phyloP scores from a whole-genome alignment of 495 filamentous ascomycete species.

The Lentithecium fluviatile region DNA sequence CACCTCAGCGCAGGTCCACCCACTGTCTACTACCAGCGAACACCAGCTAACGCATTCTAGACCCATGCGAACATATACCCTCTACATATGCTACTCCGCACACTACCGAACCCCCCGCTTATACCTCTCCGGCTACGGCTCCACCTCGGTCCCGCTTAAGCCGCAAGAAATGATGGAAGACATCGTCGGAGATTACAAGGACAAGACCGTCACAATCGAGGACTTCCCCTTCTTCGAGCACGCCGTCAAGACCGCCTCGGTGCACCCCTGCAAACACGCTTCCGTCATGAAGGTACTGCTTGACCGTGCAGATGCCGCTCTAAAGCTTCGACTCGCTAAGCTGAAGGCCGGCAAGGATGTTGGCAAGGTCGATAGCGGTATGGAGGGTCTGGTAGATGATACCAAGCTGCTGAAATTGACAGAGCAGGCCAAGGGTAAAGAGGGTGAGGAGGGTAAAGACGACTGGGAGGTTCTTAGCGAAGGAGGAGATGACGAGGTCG shows the following conservation, averaged over 20 bases:
- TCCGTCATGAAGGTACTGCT: slow-evolving; percentile 97
- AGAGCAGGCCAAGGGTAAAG: slow-evolving; percentile 44
- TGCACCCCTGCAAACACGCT: slow-evolving; percentile 92
- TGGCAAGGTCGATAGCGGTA: slow-evolving; percentile 56
- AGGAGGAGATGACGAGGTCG: slow-evolving; percentile 73
- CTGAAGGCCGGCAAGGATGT: slow-evolving; percentile 58
- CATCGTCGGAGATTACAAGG: slow-evolving; percentile 98
- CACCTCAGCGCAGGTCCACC: slow-evolving; percentile 59
- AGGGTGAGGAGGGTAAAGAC: slow-evolving; percentile 50
- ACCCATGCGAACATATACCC: slow-evolving; percentile 84
- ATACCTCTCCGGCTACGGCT: slow-evolving; percentile 87
- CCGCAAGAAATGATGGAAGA: slow-evolving; percentile 98
- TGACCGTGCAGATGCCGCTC: slow-evolving; percentile 87
- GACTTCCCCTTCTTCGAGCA: slow-evolving; percentile 89
- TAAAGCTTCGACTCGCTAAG: slow-evolving; percentile 85
- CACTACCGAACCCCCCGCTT: slow-evolving; percentile 96
- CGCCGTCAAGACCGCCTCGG: slow-evolving; percentile 87
- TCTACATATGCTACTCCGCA: slow-evolving; percentile 96
- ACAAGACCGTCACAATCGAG: slow-evolving; percentile 98
- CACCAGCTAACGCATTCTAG: slow-evolving; percentile 46
- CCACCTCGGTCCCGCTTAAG: slow-evolving; percentile 78
- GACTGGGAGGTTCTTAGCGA: slow-evolving; percentile 82
- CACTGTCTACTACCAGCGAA: not conserved
- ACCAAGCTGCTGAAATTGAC: slow-evolving; percentile 49
- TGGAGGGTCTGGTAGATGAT: slow-evolving; percentile 65